These are phyloP conservation scores for Kalanchoe fedtschenkoi DNA, from an alignment of 164 flowering plant genomes.

Conservation along the genomic window DNA sequence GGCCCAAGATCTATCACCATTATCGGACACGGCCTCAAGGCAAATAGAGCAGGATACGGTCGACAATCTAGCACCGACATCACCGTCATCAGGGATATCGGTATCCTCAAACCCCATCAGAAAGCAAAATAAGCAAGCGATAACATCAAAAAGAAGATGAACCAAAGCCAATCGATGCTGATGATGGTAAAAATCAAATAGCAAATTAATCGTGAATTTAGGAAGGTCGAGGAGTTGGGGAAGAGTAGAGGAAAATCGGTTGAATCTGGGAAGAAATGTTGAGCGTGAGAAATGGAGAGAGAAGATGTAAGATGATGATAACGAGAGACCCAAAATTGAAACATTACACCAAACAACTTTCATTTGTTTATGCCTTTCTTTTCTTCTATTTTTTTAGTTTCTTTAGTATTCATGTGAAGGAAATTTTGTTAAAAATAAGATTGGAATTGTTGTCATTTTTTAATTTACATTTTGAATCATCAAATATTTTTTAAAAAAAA, in stretches of 20 bases:
- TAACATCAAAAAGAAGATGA: not conserved
- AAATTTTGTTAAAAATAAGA: too few relatives aligned
- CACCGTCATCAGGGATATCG: not conserved
- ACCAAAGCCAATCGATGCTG: not conserved
- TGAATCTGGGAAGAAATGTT: conserved; percentile 4
- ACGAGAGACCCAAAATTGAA: too few relatives aligned
- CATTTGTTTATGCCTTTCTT: too few relatives aligned
- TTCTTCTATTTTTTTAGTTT: too few relatives aligned
- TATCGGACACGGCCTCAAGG: conserved; percentile 26
- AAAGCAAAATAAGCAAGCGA: not conserved
- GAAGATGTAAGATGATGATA: not conserved
- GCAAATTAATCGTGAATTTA: not conserved
- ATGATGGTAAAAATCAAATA: not conserved
- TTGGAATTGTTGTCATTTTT: too few relatives aligned
- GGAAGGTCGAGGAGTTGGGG: not conserved
- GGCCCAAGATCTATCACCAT: conserved; percentile 39
- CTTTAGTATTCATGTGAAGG: too few relatives aligned
- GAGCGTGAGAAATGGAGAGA: not conserved
- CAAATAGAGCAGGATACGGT: conserved; percentile 48
- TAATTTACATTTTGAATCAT: too few relatives aligned
- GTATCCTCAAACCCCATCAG: not conserved
- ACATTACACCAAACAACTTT: too few relatives aligned
- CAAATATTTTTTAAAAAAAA: too few relatives aligned
- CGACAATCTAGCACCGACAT: not conserved
- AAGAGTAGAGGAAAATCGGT: not conserved